Evolutionary conservation across 2,329 filamentous ascomycete genomes (phyloP), one percentile per base, ranked within the genome.

Genomic region (Exophiala xenobiotica): DNA sequence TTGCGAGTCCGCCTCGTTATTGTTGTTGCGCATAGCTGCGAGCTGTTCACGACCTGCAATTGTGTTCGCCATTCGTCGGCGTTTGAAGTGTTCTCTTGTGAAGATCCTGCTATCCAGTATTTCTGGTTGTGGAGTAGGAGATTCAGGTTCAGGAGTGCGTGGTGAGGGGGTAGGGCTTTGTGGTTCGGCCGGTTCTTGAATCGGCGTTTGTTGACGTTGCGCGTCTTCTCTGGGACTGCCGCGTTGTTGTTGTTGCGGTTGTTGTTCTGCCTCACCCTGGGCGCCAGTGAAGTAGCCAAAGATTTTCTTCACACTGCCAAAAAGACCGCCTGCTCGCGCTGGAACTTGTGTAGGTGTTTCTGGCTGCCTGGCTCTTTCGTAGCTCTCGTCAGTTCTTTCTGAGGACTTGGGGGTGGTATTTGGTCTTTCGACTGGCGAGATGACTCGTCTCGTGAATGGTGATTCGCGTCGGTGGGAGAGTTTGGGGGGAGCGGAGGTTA

Each of bases 291-390:
- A 44, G 29, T 45, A 52, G 7, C 55, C 55, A 43, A 58, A 50
- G 22, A 58, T 29, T 44, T 53, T 58, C 38, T 33, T 55, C 35
- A 58, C 55, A 49, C 55, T 58, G 26, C 55, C 55, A 31, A 58
- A 43, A 29, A 58, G 19, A 22, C 55, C 44, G 16, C 24, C 37
- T 39, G 38, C 38, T n/a, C 35, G 22, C 2, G 38, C 12, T 22
- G 35, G 20, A 19, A 44, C 16, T n/a, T 26, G 46, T 31, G 40
- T 45, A 7, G 54, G 51, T 7, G 54, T 49, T 14, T 49, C 18
- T 37, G 47, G 51, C 44, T 41, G 37, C 24, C 23, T 22, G 2
- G 18, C 33, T 22, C 44, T 39, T 42, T 51, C 51, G 29, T 19
- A 23, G 7, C 41, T 33, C 12, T 19, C 39, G 22, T 39, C 20